phyloP scores from a whole-genome alignment of 1,284 basidiomycete genomes.

The Pholiota adiposa region DNA sequence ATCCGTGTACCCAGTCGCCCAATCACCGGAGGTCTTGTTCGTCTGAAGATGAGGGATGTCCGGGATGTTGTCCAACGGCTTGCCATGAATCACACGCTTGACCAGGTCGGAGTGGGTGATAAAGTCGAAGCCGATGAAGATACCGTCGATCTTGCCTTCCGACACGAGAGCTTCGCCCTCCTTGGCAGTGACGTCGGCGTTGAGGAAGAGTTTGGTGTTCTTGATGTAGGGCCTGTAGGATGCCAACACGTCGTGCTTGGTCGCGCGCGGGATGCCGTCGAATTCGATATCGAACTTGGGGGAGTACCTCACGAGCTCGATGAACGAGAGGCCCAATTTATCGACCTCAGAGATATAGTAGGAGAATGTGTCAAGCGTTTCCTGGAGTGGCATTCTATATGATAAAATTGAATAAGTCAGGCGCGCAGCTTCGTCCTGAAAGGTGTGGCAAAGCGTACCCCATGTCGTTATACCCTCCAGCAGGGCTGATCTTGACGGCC shows the following conservation, averaged over 20 bases:
- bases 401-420: conserved; percentile 24
- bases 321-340: conserved; percentile 40
- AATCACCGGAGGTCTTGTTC: conserved; percentile 25
- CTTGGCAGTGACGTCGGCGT: conserved; percentile 34
- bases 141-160: conserved; percentile 34
- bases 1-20: conserved; percentile 37
- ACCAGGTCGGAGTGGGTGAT: conserved; percentile 41
- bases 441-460: conserved; percentile 31
- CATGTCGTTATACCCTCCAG: conserved; percentile 50
- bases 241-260: conserved; percentile 35
- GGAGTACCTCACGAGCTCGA: conserved; percentile 37
- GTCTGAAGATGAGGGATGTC: conserved; percentile 33
- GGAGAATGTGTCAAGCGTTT: conserved; percentile 42
- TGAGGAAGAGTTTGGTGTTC: conserved; percentile 37
- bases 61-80: conserved; percentile 35
- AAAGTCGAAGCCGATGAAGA: conserved; percentile 36
- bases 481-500: conserved; percentile 55
- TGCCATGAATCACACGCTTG: conserved; percentile 36
- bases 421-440: too few relatives aligned
- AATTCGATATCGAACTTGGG: conserved; percentile 27
- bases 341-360: conserved; percentile 44
- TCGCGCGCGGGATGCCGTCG: conserved; percentile 32
- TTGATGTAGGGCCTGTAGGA: conserved; percentile 41
- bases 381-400: conserved; percentile 48
- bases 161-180: conserved; percentile 37